Evolutionary conservation across 1,139 yeast genomes (phyloP).

Genomic region (Cylindricascospora bacillispora): DNA sequence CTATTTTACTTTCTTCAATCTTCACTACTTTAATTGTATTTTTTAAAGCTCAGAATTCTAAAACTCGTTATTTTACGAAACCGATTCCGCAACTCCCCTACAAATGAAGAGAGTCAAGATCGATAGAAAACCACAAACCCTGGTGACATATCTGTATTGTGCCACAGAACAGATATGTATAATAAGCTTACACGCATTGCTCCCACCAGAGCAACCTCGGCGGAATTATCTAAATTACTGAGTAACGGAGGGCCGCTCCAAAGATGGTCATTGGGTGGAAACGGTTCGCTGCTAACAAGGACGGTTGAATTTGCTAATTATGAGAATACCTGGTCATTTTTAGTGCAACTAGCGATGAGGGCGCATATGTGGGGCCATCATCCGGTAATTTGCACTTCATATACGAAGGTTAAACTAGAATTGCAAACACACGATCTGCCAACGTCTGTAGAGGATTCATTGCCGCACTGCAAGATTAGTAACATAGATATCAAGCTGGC

Average conservation of each 20-base stretch:
- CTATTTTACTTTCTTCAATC: no score
- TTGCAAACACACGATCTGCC: constrained; percentile 58
- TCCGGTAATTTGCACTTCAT: constrained; percentile 53
- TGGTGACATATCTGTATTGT: no score
- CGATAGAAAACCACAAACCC: no score
- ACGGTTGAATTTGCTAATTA: constrained; percentile 37
- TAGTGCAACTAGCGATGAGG: constrained; percentile 47
- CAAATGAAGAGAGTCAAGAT: no score
- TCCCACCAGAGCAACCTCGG: constrained; percentile 7
- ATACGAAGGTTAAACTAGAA: constrained; percentile 44
- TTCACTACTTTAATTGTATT: no score
- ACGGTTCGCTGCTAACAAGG: constrained; percentile 20
- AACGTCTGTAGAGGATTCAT: neutral
- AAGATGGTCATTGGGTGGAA: constrained; percentile 11
- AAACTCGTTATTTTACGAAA: no score
- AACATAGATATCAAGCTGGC: constrained; percentile 53
- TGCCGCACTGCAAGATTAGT: no score
- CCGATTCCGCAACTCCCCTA: no score
- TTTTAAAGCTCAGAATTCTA: no score
- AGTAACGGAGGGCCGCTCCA: constrained; percentile 5
- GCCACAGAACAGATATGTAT: no score
- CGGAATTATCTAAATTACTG: constrained; percentile 3
- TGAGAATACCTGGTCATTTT: constrained; percentile 53
- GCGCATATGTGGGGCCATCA: constrained; percentile 59
- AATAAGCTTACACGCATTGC: constrained; percentile 22